phyloP scores from a whole-genome alignment of 192 early-diverging fungal genomes.

The Neocallimastix lanati region DNA sequence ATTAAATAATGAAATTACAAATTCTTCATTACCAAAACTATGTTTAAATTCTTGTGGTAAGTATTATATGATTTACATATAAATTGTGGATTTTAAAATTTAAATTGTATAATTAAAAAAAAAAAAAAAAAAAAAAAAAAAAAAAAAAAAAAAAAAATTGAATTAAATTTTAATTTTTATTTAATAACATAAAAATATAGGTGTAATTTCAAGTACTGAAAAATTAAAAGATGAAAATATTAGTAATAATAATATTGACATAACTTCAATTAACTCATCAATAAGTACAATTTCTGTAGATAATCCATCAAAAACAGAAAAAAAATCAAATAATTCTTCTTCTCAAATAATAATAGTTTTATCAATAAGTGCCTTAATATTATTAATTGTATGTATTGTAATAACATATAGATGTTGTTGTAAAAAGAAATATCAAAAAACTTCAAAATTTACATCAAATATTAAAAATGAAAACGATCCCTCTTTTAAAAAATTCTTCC shows the following conservation, averaged over 20 bases:
- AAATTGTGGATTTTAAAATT: no score
- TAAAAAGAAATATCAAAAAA: background rate
- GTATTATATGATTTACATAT: no score
- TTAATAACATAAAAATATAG: background rate
- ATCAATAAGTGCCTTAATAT: background rate
- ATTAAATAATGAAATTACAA: background rate
- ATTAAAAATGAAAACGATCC: background rate
- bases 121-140: background rate
- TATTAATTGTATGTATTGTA: background rate
- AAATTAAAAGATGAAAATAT: background rate
- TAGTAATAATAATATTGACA: background rate
- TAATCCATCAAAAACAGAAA: background rate
- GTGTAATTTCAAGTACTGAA: background rate
- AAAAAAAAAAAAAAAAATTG: no score
- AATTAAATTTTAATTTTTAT: background rate
- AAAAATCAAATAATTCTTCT: background rate
- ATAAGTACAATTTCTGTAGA: background rate
- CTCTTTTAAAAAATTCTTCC: background rate
- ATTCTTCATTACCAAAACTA: no score
- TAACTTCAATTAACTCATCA: background rate
- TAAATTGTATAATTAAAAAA: no score
- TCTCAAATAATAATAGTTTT: background rate
- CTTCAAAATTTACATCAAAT: background rate
- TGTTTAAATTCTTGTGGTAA: background rate
- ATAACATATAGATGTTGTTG: background rate